Conservation (phyloP, 148 eudicot species). For the Pharnaceum exiguum region DNA sequence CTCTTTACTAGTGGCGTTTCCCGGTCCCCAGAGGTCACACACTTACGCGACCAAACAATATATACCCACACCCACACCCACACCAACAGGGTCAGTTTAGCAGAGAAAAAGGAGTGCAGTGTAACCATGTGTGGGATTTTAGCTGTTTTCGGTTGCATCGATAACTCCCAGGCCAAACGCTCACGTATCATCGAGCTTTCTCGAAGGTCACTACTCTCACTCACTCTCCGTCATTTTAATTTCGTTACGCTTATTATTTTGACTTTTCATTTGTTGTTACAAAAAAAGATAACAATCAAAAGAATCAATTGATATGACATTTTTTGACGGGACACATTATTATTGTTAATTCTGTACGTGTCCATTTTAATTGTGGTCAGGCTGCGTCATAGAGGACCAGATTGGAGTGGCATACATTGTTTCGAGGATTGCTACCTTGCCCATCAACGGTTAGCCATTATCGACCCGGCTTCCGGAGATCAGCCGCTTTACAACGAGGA, state of each 20-base stretch:
- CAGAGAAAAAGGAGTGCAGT: slow-evolving; percentile 1
- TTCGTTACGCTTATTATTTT: background rate
- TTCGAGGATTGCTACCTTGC: slow-evolving; percentile 78
- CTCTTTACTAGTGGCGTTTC: background rate
- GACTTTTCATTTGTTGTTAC: background rate
- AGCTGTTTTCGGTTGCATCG: slow-evolving; percentile 83
- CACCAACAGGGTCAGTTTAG: too few species aligned
- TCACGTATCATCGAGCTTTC: slow-evolving; percentile 91
- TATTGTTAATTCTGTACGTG: background rate
- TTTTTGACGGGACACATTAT: background rate
- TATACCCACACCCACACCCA: too few species aligned
- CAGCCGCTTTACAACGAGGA: slow-evolving; percentile 95
- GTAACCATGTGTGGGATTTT: slow-evolving; percentile 84
- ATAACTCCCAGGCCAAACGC: slow-evolving; percentile 63
- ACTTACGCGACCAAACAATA: too few species aligned
- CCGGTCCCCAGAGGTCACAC: background rate
- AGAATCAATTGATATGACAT: background rate
- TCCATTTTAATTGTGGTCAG: slow-evolving; percentile 23
- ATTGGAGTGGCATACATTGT: slow-evolving; percentile 95
- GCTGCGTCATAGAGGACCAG: slow-evolving; percentile 97
- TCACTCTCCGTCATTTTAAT: background rate
- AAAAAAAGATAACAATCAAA: background rate
- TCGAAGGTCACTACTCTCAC: slow-evolving; percentile 41
- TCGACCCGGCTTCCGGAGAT: slow-evolving; percentile 97
- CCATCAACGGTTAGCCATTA: slow-evolving; percentile 96